A percentile compares a stretch with the other conserved stretches of the same genome.
Conservation (phyloP, 805 yeast genomes). For the Debaryomyces tyrocola region DNA sequence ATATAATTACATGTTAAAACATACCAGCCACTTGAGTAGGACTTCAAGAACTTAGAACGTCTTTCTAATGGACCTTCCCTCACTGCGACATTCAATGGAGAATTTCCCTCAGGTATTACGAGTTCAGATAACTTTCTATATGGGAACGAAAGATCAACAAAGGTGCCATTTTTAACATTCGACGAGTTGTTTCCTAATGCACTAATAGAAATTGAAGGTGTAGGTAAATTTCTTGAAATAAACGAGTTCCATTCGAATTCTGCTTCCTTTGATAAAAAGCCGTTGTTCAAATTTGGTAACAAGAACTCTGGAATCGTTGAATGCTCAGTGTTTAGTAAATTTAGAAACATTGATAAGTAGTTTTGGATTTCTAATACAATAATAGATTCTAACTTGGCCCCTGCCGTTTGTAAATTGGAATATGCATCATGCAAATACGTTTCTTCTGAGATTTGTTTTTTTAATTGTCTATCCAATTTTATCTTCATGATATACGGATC, state of each 20-base stretch:
- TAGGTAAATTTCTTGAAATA: conserved; percentile 60
- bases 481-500: conserved; percentile 84
- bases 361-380: conserved; percentile 85
- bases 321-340: conserved; percentile 69
- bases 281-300: conserved; percentile 54
- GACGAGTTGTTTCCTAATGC: conserved; percentile 27
- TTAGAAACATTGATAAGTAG: conserved; percentile 71
- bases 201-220: conserved; percentile 24
- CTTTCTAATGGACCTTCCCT: conserved; percentile 84
- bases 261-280: conserved; percentile 73
- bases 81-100: conserved; percentile 62
- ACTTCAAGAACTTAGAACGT: conserved; percentile 85
- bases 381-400: conserved; percentile 81
- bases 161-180: conserved; percentile 32
- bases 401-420: conserved; percentile 81
- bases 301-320: conserved; percentile 66
- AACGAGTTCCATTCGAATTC: conserved; percentile 88
- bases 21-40: conserved; percentile 89
- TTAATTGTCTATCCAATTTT: conserved; percentile 72
- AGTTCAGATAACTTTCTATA: conserved; percentile 48
- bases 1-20: conserved; percentile 84
- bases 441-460: conserved; percentile 77
- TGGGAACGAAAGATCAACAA: conserved; percentile 41
- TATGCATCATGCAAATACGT: conserved; percentile 86
- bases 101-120: conserved; percentile 64